These are phyloP conservation scores for Cladosporium austrohemisphaericum DNA, from an alignment of 2,329 filamentous ascomycete genomes.

Conservation along the genomic window DNA sequence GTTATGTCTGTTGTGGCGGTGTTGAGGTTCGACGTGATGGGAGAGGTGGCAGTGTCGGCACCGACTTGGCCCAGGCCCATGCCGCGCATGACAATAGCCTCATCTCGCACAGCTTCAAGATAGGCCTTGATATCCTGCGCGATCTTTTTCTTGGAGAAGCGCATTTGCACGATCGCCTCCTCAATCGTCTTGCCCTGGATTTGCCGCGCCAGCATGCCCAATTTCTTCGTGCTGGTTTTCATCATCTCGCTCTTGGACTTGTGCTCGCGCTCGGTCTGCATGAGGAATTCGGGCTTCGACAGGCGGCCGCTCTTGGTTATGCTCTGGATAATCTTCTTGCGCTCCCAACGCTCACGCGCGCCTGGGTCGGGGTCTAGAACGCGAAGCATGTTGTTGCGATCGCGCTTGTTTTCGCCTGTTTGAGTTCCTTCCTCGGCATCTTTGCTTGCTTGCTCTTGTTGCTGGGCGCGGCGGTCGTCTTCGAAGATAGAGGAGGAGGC, in stretches of 20 bases:
- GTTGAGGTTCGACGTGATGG: constrained; percentile 13
- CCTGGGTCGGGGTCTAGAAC: constrained; percentile 72
- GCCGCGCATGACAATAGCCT: constrained; percentile 72
- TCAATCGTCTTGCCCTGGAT: constrained; percentile 91
- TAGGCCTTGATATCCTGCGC: constrained; percentile 75
- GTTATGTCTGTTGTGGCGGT: constrained; percentile 12
- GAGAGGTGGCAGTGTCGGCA: constrained; percentile 13
- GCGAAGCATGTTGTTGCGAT: constrained; percentile 55
- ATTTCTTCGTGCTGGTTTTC: constrained; percentile 87
- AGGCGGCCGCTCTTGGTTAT: constrained; percentile 66
- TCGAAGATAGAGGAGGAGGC: constrained; percentile 52
- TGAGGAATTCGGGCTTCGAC: constrained; percentile 62
- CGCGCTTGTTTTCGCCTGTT: constrained; percentile 32
- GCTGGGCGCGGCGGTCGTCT: constrained; percentile 33
- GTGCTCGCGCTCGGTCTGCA: constrained; percentile 59
- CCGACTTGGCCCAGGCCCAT: constrained; percentile 66
- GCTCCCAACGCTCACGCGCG: constrained; percentile 69
- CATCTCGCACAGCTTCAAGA: constrained; percentile 74
- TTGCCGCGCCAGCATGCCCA: constrained; percentile 79
- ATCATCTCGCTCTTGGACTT: constrained; percentile 65
- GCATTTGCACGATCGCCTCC: constrained; percentile 91
- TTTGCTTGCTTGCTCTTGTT: constrained; percentile 23
- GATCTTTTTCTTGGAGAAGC: constrained; percentile 90
- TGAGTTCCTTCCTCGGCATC: constrained; percentile 15
- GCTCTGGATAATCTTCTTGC: constrained; percentile 76